phyloP scores from a whole-genome alignment of 768 basidiomycete species.

The Gloeostereum incarnatum region DNA sequence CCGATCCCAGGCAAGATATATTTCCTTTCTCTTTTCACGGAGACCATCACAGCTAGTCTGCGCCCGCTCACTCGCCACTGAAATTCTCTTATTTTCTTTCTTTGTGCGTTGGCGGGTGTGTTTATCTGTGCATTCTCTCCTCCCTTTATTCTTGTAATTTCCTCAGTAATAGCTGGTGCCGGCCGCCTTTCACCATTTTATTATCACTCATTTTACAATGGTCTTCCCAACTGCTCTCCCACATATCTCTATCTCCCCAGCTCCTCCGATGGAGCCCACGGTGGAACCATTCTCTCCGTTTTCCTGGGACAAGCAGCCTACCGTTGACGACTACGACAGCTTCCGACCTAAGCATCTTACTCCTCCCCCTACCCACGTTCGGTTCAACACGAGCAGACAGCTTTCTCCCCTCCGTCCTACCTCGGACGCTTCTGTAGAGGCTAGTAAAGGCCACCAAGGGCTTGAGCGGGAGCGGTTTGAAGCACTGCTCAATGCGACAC shows the following conservation, averaged over 20 bases:
- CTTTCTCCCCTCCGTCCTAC: slow-evolving; percentile 46
- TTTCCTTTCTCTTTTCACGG: no score
- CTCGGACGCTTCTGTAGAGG: slow-evolving; percentile 21
- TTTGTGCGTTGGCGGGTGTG: slow-evolving; percentile 6
- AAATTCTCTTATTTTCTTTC: slow-evolving; percentile 22
- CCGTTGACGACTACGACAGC: slow-evolving; percentile 31
- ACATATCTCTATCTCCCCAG: slow-evolving; percentile 60
- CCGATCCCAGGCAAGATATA: no score
- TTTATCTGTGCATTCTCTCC: slow-evolving; percentile 14
- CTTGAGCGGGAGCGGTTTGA: slow-evolving; percentile 58
- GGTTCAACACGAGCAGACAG: slow-evolving; percentile 27
- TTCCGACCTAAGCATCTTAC: slow-evolving; percentile 53
- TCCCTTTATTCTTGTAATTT: slow-evolving; percentile 18
- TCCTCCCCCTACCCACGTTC: slow-evolving; percentile 39
- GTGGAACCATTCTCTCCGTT: slow-evolving; percentile 61
- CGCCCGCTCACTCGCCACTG: slow-evolving; percentile 13
- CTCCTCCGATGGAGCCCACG: slow-evolving; percentile 42
- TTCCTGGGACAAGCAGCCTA: slow-evolving; percentile 18
- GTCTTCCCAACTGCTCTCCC: slow-evolving; percentile 40
- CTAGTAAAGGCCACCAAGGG: slow-evolving; percentile 38
- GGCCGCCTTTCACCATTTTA: slow-evolving; percentile 32
- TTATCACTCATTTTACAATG: slow-evolving; percentile 25
- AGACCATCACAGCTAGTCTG: slow-evolving; percentile 6
- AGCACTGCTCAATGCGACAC: slow-evolving; percentile 49
- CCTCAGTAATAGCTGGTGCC: slow-evolving; percentile 33